These are phyloP conservation scores for Xylariomycetidae sp. DNA, from an alignment of 2,329 filamentous ascomycete genomes.

Conservation along the genomic window DNA sequence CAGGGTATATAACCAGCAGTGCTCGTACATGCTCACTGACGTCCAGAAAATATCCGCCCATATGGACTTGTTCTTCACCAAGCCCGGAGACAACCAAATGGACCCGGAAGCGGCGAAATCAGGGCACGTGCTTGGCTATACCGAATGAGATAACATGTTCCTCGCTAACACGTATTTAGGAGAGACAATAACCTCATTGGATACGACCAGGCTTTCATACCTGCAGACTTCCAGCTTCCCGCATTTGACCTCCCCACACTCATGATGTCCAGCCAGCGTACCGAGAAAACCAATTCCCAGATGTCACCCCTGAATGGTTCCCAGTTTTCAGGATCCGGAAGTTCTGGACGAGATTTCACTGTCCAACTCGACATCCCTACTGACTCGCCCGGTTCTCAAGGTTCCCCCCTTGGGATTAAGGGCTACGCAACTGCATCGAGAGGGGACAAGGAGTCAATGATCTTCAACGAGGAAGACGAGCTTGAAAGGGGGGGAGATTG, in stretches of 20 bases:
- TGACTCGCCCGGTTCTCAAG: conserved; percentile 12
- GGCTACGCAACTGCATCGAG: conserved; percentile 25
- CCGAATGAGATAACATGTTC: too few species aligned
- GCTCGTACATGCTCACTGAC: conserved; percentile 77
- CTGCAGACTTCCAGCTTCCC: conserved; percentile 59
- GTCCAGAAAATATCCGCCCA: conserved; percentile 68
- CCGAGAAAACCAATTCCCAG: conserved; percentile 26
- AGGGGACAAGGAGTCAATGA: conserved; percentile 21
- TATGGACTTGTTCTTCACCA: conserved; percentile 64
- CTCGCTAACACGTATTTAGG: conserved; percentile 42
- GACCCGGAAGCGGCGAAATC: conserved; percentile 68
- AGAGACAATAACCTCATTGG: conserved; percentile 70
- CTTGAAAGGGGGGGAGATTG: conserved; percentile 34
- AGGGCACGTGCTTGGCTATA: conserved; percentile 65
- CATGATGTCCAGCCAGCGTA: conserved; percentile 27
- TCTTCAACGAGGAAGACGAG: conserved; percentile 33
- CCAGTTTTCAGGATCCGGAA: conserved; percentile 12
- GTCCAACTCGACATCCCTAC: conserved; percentile 18
- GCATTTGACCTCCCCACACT: conserved; percentile 51
- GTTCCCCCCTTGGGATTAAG: conserved; percentile 19
- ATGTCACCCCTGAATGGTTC: conserved; percentile 19
- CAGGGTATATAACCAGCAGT: conserved; percentile 83
- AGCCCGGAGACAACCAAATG: conserved; percentile 53
- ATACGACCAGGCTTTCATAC: conserved; percentile 79
- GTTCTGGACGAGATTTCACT: conserved; percentile 13